Base-by-base conservation (phyloP, 306 rosid genomes). In the Gastrolobium bilobum region DNA sequence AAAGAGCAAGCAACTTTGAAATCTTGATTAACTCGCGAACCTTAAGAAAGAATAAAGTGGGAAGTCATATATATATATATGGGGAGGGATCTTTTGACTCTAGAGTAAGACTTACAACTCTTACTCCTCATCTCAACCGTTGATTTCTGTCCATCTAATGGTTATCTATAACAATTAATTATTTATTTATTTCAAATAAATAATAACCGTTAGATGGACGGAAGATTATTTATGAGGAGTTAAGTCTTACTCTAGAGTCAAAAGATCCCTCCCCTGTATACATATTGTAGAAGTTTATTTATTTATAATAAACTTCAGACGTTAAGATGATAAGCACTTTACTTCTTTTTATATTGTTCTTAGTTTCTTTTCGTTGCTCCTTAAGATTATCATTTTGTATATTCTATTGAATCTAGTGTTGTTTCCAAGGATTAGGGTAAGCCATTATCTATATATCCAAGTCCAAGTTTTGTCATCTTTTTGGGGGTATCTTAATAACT, bases 391-490 rank as follows among this genome's bases (percentile, higher is more conserved):
- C 9, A 44, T 57, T 81, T 67, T 58, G 8, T 42, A 57, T 68
- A 75, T 58, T 35, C 20, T 66, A 81, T 42, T 80, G 43, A 80
- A 37, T 73, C 52, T 34, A 47, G 4, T 13, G 76, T 75, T 56
- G 56, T 42, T 47, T 56, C 64, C 77, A 39, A 81, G 44, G 80
- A 63, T 10, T 35, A 66, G 33, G 73, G 71, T 6, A 40, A 68
- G 48, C 2, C 37, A 14, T 44, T 38, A 56, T 66, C 80, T 46
- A 37, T 58, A 52, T n/a, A 26, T 47, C 40, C 14, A 74, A 57
- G 14, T 75, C 20, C 35, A 6, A 48, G 44, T 30, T 67, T 81
- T 81, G 85, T 75, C 79, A 44, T 51, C 64, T 47, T 48, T 60
- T 57, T 10, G 34, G 31, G 6, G 58, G 58, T 66, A 39, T 68